A percentile compares a stretch with the other conserved stretches of the same genome.
phyloP scores from a whole-genome alignment of 495 filamentous ascomycete genomes.

The Aspergillus egyptiacus region DNA sequence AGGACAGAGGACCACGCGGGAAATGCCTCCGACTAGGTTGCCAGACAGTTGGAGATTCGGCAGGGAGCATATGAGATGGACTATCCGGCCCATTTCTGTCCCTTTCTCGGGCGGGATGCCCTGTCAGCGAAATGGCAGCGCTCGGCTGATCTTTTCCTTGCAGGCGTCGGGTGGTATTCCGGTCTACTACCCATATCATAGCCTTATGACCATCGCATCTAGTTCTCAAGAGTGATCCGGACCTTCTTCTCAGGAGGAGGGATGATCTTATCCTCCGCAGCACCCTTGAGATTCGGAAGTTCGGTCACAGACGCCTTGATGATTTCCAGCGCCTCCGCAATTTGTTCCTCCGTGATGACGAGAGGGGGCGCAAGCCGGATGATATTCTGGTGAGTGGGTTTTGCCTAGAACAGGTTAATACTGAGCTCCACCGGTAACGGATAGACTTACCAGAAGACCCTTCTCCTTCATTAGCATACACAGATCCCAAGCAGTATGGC shows the following conservation, averaged over 20 bases:
- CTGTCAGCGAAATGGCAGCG: not conserved
- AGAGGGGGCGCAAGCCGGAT: conserved; percentile 57
- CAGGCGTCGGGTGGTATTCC: not conserved
- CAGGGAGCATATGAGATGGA: not conserved
- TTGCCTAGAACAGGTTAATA: conserved; percentile 61
- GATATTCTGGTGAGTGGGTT: conserved; percentile 98
- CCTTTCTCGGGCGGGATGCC: not conserved
- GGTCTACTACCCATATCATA: conserved; percentile 1
- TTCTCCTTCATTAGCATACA: conserved; percentile 95
- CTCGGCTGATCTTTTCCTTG: not conserved
- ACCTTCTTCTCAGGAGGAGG: conserved; percentile 47
- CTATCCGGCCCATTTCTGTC: not conserved
- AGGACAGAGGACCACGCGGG: no score
- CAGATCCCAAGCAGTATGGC: conserved; percentile 92
- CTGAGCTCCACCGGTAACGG: not conserved
- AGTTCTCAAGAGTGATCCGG: conserved; percentile 46
- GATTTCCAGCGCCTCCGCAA: conserved; percentile 43
- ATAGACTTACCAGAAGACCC: conserved; percentile 70
- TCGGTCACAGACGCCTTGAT: conserved; percentile 46
- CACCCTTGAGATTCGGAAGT: conserved; percentile 44
- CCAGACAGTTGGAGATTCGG: not conserved
- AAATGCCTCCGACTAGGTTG: not conserved
- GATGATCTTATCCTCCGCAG: conserved; percentile 41
- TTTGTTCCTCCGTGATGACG: conserved; percentile 52
- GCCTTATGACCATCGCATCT: conserved; percentile 4